phyloP scores from a whole-genome alignment of 768 basidiomycete genomes.

The Favolaschia claudopus region DNA sequence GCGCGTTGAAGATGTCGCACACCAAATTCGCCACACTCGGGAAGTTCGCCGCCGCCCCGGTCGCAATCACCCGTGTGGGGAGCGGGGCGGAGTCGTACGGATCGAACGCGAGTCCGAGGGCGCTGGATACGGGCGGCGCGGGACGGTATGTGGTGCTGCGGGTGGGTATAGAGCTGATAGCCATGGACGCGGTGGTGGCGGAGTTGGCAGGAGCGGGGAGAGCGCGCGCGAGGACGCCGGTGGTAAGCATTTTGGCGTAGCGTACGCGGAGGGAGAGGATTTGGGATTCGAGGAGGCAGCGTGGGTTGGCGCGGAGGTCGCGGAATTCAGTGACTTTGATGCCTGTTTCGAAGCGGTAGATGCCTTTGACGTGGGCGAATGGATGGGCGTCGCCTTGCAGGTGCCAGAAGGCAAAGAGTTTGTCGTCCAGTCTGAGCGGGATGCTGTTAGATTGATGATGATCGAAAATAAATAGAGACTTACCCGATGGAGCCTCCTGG shows the following conservation, averaged over 20 bases:
- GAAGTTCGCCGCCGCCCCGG: slow-evolving; percentile 86
- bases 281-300: slow-evolving; percentile 86
- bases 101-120: slow-evolving; percentile 75
- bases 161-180: slow-evolving; percentile 41
- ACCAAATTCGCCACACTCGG: slow-evolving; percentile 82
- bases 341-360: slow-evolving; percentile 88
- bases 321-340: slow-evolving; percentile 89
- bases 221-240: slow-evolving; percentile 63
- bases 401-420: slow-evolving; percentile 90
- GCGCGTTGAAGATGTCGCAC: slow-evolving; percentile 84
- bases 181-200: neutral
- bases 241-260: slow-evolving; percentile 76
- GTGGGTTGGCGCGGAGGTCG: slow-evolving; percentile 87
- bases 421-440: slow-evolving; percentile 81
- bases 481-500: slow-evolving; percentile 90
- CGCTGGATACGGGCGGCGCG: slow-evolving; percentile 44
- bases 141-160: slow-evolving; percentile 34
- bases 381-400: slow-evolving; percentile 82
- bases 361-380: slow-evolving; percentile 81
- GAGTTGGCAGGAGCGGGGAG: slow-evolving; percentile 24
- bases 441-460: slow-evolving; percentile 4
- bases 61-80: slow-evolving; percentile 71
- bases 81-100: slow-evolving; percentile 76
- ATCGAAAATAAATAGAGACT: too few relatives aligned
- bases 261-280: slow-evolving; percentile 83